These are phyloP conservation scores for Ceratocystis ficicola DNA, from an alignment of 2,329 filamentous ascomycete species.

Conservation along the genomic window DNA sequence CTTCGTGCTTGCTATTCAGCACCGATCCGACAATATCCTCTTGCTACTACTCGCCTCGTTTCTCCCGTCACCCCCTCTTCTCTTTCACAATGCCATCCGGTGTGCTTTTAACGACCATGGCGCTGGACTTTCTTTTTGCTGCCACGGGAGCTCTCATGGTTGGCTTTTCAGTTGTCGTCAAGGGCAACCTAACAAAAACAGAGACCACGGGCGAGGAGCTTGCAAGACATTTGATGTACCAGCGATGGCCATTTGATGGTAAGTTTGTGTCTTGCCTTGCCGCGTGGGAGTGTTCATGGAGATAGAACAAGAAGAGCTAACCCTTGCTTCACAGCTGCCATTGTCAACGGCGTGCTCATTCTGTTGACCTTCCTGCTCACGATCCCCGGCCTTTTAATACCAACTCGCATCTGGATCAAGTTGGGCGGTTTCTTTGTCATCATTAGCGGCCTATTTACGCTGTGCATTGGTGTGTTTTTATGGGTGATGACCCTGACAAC, in stretches of 20 bases:
- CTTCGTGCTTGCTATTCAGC: too few relatives aligned
- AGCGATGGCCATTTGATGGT: conserved; percentile 40
- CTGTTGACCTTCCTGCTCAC: conserved; percentile 58
- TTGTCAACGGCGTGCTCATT: conserved; percentile 60
- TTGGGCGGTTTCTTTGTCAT: conserved; percentile 52
- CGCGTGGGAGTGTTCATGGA: background rate
- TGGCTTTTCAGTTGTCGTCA: conserved; percentile 43
- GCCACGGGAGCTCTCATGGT: conserved; percentile 43
- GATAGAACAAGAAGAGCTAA: conserved; percentile 8
- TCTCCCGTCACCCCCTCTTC: background rate
- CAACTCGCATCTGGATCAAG: conserved; percentile 58
- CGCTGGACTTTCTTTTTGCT: conserved; percentile 41
- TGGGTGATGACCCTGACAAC: conserved; percentile 64
- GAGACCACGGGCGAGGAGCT: conserved; percentile 36
- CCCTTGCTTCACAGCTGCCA: conserved; percentile 42
- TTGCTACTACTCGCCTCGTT: too few relatives aligned
- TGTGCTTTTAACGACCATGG: conserved; percentile 39
- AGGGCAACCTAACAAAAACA: conserved; percentile 34
- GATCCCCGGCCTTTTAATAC: conserved; percentile 58
- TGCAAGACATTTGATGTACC: conserved; percentile 41
- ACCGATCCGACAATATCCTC: background rate
- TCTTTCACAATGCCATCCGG: conserved; percentile 40
- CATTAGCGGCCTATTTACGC: conserved; percentile 50
- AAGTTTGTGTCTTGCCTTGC: conserved; percentile 25
- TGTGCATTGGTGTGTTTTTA: conserved; percentile 53